Base-by-base conservation (phyloP, 805 yeast species). In the Cyberlindnera maclurae region DNA sequence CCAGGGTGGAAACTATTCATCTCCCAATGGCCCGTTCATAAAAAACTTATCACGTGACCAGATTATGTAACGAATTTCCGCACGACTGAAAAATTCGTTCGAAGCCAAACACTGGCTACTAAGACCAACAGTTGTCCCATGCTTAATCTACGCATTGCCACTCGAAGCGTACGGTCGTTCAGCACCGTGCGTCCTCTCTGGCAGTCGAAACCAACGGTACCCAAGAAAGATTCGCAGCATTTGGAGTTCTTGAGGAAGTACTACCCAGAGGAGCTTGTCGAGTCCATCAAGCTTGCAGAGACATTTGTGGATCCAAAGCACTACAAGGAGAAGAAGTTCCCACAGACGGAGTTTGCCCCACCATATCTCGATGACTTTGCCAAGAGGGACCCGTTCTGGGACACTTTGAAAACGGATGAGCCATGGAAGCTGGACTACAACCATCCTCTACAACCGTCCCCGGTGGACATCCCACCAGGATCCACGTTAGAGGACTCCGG, bases 241-340 rank as follows among this genome's bases (percentile, higher is more conserved):
- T 50, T 63, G 30, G 57, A 59, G 20, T 49, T 60, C 31, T 52
- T 89, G 49, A 60, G 75, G 34, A 77, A 87, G 55, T 90, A 80
- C 66, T 90, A 90, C 60, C 77, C 90, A 8, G 85, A 88, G 26
- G 82, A 80, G 42, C 70, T 89, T 36, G 73, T 90, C 45, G 84
- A 86, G 55, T 76, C 94, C 38, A 86, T 93, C 48, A 68, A 82
- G 50, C 70, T 82, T 33, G 85, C 97, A 0, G 96, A 90, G 63
- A 67, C 82, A 5, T 70, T 75, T 15, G 77, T 88, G 37, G 67
- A 76, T 9, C 90, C 95, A 15, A 66, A 73, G 35, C 73, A 80
- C 45, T 75, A 77, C 64, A 55, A 59, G 4, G 53, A 62, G 34
- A 69, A 70, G 37, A 67, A 63, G 41, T 33, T 49, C 12, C 59